These are phyloP conservation scores for Coemansia brasiliensis DNA, from an alignment of 192 early-diverging fungal genomes.

Conservation along the genomic window DNA sequence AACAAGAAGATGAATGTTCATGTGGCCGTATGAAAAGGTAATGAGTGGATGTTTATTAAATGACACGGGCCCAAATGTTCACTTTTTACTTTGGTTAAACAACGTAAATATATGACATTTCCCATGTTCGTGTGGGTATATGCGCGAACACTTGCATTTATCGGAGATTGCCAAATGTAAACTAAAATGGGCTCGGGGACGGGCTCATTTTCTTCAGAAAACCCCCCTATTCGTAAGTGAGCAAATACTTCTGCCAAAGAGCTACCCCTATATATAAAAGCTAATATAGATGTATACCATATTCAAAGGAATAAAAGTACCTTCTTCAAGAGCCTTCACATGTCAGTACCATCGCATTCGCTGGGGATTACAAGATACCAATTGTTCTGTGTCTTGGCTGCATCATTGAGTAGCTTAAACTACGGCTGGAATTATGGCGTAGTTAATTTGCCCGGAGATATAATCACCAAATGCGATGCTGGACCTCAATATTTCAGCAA, in stretches of 20 bases:
- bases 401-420: slow-evolving; percentile 38
- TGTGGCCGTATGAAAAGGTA: neutral
- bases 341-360: slow-evolving; percentile 14
- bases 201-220: neutral
- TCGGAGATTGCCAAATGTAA: slow-evolving; percentile 6
- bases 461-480: slow-evolving; percentile 44
- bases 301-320: no score
- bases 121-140: no score
- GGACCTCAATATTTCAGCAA: slow-evolving; percentile 15
- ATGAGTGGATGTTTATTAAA: neutral
- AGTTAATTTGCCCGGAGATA: slow-evolving; percentile 58
- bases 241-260: no score
- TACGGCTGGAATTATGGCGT: slow-evolving; percentile 51
- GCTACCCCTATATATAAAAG: no score
- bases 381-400: slow-evolving; percentile 43
- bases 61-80: slow-evolving; percentile 1
- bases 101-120: no score
- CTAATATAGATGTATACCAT: no score
- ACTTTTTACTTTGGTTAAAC: no score
- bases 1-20: neutral
- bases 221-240: no score
- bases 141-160: no score
- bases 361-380: slow-evolving; percentile 50
- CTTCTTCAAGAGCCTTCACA: no score
- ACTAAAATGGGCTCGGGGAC: slow-evolving; percentile 7